Base-by-base conservation (phyloP, 2,329 filamentous ascomycete species). In the Hymenoscyphus repandus region DNA sequence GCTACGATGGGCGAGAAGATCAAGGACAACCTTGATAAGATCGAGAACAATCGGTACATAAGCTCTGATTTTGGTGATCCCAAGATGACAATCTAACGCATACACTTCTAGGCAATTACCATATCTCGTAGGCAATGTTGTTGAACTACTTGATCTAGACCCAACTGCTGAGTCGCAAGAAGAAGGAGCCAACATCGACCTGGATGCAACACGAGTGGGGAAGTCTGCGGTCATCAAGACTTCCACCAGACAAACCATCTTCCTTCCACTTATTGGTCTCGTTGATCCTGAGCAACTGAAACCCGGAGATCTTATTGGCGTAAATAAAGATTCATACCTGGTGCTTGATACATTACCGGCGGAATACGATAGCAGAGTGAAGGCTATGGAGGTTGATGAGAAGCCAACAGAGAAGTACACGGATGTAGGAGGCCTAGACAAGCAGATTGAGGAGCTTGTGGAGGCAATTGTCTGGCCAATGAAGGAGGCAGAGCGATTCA, bases 151-250 rank as follows among this genome's bases (percentile, higher is more conserved):
- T 55, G 93, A 99, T 65, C 85, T 99, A 45, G 95, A 99, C 67
- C 93, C 96, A 44, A 92, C 90, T 20, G 91, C 88, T 58, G 93
- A 99, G 71, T 95, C 93, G 5, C 90, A 88, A 32, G 93, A 99
- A 70, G 95, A 99, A 72, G 95, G 93, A 55, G 93, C 95, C 64
- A 99, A 99, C 70, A 97, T 99, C 68, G 93, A 99, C 68, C 79
- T 99, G 44, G 93, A 99, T 72, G 93, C 93, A 59, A 96, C 90
- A 36, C 83, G 93, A 49, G 91, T 97, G 9, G 93, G 93, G 72
- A 99, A 97, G 73, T 97, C 92, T 0, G 93, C 95, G 13, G 93
- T 99, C 64, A 99, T 99, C 80, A 99, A 99, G 77, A 99, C 93
- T 7, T 97, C 92, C 6, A 99, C 93, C 20, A 82, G 93, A 62